phyloP scores from a whole-genome alignment of 169 alveolate species.

The Plasmodium malariae region DNA sequence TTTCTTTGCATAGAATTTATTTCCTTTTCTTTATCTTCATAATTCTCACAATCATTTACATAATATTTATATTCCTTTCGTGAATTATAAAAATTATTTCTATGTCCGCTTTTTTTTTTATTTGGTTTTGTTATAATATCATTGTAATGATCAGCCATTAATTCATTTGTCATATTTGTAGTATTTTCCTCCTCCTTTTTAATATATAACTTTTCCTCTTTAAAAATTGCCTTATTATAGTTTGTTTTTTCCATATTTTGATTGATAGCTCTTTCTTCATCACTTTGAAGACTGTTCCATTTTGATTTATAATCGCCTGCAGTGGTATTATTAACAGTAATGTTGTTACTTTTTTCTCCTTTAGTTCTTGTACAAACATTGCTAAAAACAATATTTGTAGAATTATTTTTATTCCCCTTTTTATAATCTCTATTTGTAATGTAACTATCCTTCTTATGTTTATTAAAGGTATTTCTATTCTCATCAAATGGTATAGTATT shows the following conservation, averaged over 20 bases:
- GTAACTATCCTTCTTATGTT: neutral
- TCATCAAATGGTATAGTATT: neutral
- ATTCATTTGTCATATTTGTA: neutral
- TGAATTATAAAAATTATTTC: neutral
- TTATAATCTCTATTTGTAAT: neutral
- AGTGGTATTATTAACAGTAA: no score
- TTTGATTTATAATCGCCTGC: no score
- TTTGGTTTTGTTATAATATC: neutral
- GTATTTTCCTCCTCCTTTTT: neutral
- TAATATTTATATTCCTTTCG: neutral
- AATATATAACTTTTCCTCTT: conserved; percentile 5
- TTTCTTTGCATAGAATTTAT: neutral
- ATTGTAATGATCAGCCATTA: neutral
- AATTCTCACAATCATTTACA: neutral
- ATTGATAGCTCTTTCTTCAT: neutral
- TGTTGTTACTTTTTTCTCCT: neutral
- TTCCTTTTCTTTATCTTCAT: conserved; percentile 8
- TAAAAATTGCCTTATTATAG: neutral
- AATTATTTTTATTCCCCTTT: conserved; percentile 6
- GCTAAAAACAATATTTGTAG: no score
- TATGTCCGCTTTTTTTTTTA: neutral
- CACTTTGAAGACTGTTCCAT: neutral
- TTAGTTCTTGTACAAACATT: neutral
- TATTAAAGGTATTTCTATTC: neutral
- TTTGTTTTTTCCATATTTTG: neutral